Conservation (phyloP, 768 basidiomycete species). For the Lentinula boryana region DNA sequence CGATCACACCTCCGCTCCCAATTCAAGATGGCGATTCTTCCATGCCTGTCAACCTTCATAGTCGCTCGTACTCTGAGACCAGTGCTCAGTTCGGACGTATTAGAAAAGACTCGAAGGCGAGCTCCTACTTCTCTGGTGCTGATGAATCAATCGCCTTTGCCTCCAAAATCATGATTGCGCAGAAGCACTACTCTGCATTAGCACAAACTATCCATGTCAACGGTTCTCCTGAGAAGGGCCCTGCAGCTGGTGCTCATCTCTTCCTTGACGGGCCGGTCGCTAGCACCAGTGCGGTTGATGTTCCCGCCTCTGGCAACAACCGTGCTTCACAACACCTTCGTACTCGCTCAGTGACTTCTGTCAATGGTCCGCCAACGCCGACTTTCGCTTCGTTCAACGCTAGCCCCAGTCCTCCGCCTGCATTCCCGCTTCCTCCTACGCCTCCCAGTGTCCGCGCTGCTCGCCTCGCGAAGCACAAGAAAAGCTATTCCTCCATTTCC, state of each 20-base stretch:
- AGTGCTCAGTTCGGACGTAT: constrained; percentile 53
- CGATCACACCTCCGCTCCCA: constrained; percentile 54
- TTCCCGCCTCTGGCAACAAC: constrained; percentile 16
- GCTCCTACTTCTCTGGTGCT: constrained; percentile 44
- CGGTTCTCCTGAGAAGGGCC: constrained; percentile 35
- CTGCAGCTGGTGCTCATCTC: constrained; percentile 24
- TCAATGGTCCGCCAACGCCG: constrained; percentile 33
- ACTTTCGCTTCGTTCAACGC: constrained; percentile 29
- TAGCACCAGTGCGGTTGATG: constrained; percentile 33
- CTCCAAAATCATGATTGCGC: constrained; percentile 64
- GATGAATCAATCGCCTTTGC: constrained; percentile 48
- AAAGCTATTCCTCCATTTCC: constrained; percentile 59
- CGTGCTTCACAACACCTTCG: constrained; percentile 47
- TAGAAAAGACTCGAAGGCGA: constrained; percentile 47
- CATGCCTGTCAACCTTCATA: constrained; percentile 35
- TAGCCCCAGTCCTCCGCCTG: constrained; percentile 51
- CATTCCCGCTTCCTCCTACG: constrained; percentile 70
- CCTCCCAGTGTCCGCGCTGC: constrained; percentile 59
- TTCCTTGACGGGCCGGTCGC: constrained; percentile 24
- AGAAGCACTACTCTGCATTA: constrained; percentile 66
- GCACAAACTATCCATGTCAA: constrained; percentile 60
- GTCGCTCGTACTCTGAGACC: constrained; percentile 49
- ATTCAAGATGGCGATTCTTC: constrained; percentile 47
- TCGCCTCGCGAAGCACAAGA: constrained; percentile 53
- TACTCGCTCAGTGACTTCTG: constrained; percentile 52